Base-by-base conservation (phyloP, 306 rosid genomes). In the Senna tora region DNA sequence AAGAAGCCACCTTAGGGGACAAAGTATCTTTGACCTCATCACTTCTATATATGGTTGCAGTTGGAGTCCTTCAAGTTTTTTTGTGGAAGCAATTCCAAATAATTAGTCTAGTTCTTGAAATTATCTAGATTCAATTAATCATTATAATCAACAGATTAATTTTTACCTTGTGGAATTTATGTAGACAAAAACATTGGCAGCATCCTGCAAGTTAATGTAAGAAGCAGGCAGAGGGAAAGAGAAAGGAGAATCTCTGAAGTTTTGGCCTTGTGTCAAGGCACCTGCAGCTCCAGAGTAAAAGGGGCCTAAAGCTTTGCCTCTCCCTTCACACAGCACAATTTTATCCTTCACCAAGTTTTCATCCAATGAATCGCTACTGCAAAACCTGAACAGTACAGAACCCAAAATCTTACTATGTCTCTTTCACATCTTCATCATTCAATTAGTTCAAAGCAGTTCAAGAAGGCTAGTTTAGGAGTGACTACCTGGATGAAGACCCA, bases 321-420 rank as follows among this genome's bases (percentile, higher is more conserved):
- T 1, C 6, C 3, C 66, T 1, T 80, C 87, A 0, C 90, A 85
- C 2, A 85, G 28, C 49, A 85, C 80, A 60, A 80, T 82, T 74
- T 77, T 82, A 22, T 82, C 85, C 39, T 55, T 77, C 10, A 80
- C 81, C 70, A 60, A 20, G 0, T 56, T 59, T n/a, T 50, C 8
- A 49, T 84, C 67, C 73, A 80, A 54, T 1, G 72, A 12, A 2
- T 1, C 43, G 3, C 6, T 2, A 0, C 0, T 14, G 6, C 64
- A 58, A 32, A 32, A 58, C 64, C 64, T 58, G 22, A 42, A 58
- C 64, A n/a, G n/a, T n/a, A 25, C 7, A 56, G 2, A 16, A 2
- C 56, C 30, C n/a, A n/a, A n/a, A n/a, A n/a, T n/a, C n/a, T n/a
- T n/a, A n/a, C n/a, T n/a, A n/a, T n/a, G n/a, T n/a, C n/a, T n/a